Evolutionary conservation across 2,329 filamentous ascomycete genomes (phyloP).

Genomic region (Blumeria graminis): DNA sequence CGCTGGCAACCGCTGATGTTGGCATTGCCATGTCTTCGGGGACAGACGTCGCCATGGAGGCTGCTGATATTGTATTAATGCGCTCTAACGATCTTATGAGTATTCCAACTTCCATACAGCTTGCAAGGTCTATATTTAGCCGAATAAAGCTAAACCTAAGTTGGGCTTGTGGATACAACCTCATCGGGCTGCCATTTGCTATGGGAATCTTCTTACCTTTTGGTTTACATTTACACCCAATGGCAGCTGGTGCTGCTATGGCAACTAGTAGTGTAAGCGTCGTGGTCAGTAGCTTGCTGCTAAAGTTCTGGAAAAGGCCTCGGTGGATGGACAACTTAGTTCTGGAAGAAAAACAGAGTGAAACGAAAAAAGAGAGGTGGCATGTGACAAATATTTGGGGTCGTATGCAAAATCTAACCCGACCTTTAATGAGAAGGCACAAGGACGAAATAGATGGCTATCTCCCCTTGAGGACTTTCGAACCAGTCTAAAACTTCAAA

Average conservation of each 20-base stretch:
- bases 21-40: constrained; percentile 83
- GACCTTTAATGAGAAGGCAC: neutral
- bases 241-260: constrained; percentile 91
- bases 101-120: constrained; percentile 65
- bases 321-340: constrained; percentile 62
- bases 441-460: neutral
- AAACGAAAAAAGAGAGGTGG: neutral
- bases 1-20: constrained; percentile 73
- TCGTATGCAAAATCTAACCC: neutral
- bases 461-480: neutral
- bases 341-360: constrained; percentile 27
- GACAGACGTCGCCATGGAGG: constrained; percentile 94
- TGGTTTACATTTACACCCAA: constrained; percentile 68
- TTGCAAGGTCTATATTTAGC: constrained; percentile 64
- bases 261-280: constrained; percentile 76
- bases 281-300: constrained; percentile 55
- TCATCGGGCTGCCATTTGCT: constrained; percentile 76
- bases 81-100: constrained; percentile 73
- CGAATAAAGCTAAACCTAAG: constrained; percentile 84
- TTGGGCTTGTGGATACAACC: constrained; percentile 86
- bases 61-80: constrained; percentile 91
- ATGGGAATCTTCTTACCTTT: constrained; percentile 92
- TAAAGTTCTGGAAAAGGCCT: constrained; percentile 72
- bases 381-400: neutral
- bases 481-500: neutral